phyloP scores from a whole-genome alignment of 2,329 filamentous ascomycete genomes.

The Gaeumannomyces tritici region DNA sequence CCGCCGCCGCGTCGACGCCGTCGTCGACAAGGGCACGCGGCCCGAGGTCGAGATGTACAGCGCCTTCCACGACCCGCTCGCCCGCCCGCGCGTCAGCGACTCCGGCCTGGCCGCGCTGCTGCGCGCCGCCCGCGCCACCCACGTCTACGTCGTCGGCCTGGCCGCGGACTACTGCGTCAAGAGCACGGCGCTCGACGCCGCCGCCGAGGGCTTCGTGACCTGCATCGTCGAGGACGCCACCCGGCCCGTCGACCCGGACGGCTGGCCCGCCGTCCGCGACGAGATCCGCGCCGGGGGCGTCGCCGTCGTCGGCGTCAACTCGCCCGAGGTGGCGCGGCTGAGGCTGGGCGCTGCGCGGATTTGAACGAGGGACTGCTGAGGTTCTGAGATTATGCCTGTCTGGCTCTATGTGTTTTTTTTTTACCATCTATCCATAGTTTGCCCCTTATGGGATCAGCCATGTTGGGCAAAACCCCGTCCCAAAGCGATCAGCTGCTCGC shows the following conservation, averaged over 20 bases:
- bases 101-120: slow-evolving; percentile 54
- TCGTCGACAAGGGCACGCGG: slow-evolving; percentile 73
- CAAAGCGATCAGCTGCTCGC: too few species aligned
- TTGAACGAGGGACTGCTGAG: neutral
- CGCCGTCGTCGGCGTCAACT: slow-evolving; percentile 46
- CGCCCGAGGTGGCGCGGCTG: slow-evolving; percentile 38
- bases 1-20: slow-evolving; percentile 44
- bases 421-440: neutral
- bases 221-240: slow-evolving; percentile 74
- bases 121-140: slow-evolving; percentile 48
- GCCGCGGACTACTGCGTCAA: slow-evolving; percentile 88
- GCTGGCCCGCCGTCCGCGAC: slow-evolving; percentile 44
- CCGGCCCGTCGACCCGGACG: slow-evolving; percentile 54
- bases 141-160: slow-evolving; percentile 79
- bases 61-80: slow-evolving; percentile 77
- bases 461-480: too few species aligned
- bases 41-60: slow-evolving; percentile 83
- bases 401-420: neutral
- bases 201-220: slow-evolving; percentile 63
- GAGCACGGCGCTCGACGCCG: slow-evolving; percentile 69
- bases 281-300: slow-evolving; percentile 53
- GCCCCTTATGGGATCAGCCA: neutral
- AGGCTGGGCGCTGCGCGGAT: neutral
- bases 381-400: neutral
- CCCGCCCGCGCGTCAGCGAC: slow-evolving; percentile 46